Evolutionary conservation across 306 rosid genomes (phyloP), one percentile per base, ranked within the genome.

Genomic region (Morella rubra): DNA sequence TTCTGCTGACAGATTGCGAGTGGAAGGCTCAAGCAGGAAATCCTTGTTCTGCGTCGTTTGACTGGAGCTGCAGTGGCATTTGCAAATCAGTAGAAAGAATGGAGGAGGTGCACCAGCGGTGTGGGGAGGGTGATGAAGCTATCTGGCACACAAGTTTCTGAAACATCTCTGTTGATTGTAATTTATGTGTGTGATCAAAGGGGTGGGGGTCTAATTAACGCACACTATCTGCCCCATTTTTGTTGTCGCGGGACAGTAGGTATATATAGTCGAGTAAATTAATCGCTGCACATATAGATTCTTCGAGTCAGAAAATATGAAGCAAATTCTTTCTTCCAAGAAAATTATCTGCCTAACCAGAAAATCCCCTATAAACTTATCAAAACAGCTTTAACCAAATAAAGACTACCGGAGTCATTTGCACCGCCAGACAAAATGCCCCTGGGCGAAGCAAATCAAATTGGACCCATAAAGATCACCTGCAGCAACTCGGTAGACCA

Each of bases 81-180:
- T 88, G 91, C 86, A 88, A 88, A 81, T 88, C 88, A 18, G 91
- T 85, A 66, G 91, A 88, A 83, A 85, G 89, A 69, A 88, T 88
- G 91, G 89, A 79, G 32, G 89, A 85, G 82, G 86, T 88, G 59
- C 89, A 88, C 69, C 86, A 83, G 73, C 80, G 83, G 37, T 88
- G 91, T 45, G 87, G 91, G 45, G 91, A 88, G 73, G 91, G 91
- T 13, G 87, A 85, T 9, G 91, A 61, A 44, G 91, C 89, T 16
- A 81, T 88, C 22, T 88, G 91, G 91, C 89, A 88, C 74, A 85
- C 86, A 47, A 85, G 87, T 73, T 83, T 88, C 80, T 87, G 68
- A 84, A 77, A 46, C 52, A 13, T 56, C 27, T 15, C 46, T 6
- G 47, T 67, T n/a, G 4, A 44, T 76, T 76, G 71, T 80, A 73